These are phyloP conservation scores for Mucor circinelloides DNA, from an alignment of 371 early-diverging fungal genomes.

Conservation along the genomic window DNA sequence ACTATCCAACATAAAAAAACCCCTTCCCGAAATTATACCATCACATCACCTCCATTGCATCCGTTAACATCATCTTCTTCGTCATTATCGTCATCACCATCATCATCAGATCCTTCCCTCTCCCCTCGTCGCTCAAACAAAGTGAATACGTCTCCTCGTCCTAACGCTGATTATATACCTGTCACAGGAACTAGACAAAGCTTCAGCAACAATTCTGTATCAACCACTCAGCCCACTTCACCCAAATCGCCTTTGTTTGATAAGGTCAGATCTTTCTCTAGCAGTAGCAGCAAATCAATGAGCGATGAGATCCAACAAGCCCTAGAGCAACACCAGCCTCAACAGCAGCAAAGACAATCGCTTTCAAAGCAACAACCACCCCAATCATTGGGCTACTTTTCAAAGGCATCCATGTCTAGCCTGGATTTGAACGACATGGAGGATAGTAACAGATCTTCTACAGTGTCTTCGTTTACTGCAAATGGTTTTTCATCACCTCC, in stretches of 20 bases:
- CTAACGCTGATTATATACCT: conserved; percentile 23
- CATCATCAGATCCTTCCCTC: conserved; percentile 6
- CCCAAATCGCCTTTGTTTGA: background rate
- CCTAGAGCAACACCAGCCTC: conserved; percentile 2
- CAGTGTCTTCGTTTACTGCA: background rate
- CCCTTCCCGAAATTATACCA: background rate
- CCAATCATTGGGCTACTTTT: conserved; percentile 8
- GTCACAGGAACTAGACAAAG: conserved; percentile 8
- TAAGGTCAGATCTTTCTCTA: conserved; percentile 15
- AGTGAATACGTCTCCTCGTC: conserved; percentile 24
- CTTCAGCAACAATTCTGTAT: background rate
- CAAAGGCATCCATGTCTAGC: conserved; percentile 11
- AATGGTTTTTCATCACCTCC: background rate
- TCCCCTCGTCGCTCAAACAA: conserved; percentile 11
- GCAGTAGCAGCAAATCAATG: conserved; percentile 9
- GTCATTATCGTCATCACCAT: background rate
- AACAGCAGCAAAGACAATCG: background rate
- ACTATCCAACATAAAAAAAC: background rate
- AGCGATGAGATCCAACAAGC: conserved; percentile 5
- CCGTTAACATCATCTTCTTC: background rate
- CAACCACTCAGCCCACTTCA: conserved; percentile 17
- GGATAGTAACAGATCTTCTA: background rate
- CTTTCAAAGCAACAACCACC: background rate
- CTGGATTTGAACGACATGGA: conserved; percentile 8
- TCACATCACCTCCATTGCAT: background rate